A percentile compares a stretch with the other conserved stretches of the same genome.
Conservation (phyloP, 192 early-diverging fungal genomes). For the Coemansia interrupta region DNA sequence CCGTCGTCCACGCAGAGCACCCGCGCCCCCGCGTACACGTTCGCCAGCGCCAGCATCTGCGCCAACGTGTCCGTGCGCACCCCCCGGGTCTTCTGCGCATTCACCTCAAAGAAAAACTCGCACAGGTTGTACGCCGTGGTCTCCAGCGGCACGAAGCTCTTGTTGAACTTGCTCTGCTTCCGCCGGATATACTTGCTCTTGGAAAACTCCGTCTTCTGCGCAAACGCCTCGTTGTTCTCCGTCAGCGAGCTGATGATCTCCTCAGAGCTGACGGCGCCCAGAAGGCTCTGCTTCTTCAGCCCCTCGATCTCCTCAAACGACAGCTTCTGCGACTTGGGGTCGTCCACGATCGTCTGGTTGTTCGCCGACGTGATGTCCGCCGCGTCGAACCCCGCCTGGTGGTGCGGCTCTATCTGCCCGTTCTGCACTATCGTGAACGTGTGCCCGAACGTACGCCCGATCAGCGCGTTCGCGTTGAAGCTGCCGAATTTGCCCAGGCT, state of each 20-base stretch:
- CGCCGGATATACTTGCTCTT: slow-evolving; percentile 92
- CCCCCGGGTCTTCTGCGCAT: slow-evolving; percentile 73
- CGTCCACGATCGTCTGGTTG: slow-evolving; percentile 79
- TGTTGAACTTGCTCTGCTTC: slow-evolving; percentile 84
- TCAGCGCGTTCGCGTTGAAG: slow-evolving; percentile 72
- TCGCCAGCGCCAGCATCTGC: slow-evolving; percentile 79
- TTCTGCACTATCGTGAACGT: slow-evolving; percentile 78
- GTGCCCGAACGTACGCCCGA: slow-evolving; percentile 78
- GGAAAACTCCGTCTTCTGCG: slow-evolving; percentile 90
- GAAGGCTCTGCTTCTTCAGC: slow-evolving; percentile 69
- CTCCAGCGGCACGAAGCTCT: slow-evolving; percentile 71
- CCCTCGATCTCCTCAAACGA: slow-evolving; percentile 76
- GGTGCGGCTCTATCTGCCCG: slow-evolving; percentile 40
- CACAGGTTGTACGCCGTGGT: slow-evolving; percentile 74
- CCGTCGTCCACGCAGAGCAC: slow-evolving; percentile 87
- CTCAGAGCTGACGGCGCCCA: slow-evolving; percentile 65
- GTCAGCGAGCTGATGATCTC: slow-evolving; percentile 77
- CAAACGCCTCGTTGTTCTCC: slow-evolving; percentile 79
- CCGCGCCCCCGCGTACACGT: slow-evolving; percentile 69
- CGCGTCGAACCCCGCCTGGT: slow-evolving; percentile 35
- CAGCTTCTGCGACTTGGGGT: slow-evolving; percentile 71
- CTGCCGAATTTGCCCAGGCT: slow-evolving; percentile 89
- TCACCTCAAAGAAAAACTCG: slow-evolving; percentile 73
- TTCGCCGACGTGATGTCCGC: slow-evolving; percentile 73
- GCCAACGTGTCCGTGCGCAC: slow-evolving; percentile 85